phyloP scores from a whole-genome alignment of 345 rosid species.

The Acer yangbiense region DNA sequence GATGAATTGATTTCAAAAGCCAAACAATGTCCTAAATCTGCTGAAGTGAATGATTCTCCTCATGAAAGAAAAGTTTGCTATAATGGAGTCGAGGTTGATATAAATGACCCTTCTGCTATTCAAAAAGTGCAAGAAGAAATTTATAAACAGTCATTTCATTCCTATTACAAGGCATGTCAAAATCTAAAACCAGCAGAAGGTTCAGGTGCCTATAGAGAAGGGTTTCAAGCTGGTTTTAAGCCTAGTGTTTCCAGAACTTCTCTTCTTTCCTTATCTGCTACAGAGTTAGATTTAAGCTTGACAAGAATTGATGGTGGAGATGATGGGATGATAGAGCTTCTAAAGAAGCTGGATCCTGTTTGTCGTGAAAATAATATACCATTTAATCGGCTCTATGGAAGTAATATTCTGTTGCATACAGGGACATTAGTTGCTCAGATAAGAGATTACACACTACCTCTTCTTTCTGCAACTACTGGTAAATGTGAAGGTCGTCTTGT shows the following conservation, averaged over 20 bases:
- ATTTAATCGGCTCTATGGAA: constrained; percentile 89
- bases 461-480: constrained; percentile 75
- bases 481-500: constrained; percentile 88
- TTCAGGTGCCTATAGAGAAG: constrained; percentile 79
- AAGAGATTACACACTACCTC: constrained; percentile 85
- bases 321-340: constrained; percentile 78
- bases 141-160: constrained; percentile 66
- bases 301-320: constrained; percentile 84
- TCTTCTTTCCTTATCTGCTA: constrained; percentile 75
- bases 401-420: constrained; percentile 60
- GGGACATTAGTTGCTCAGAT: constrained; percentile 66
- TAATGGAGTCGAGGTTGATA: constrained; percentile 69
- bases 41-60: constrained; percentile 53
- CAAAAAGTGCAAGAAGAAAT: constrained; percentile 70
- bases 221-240: constrained; percentile 93
- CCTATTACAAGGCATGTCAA: constrained; percentile 88
- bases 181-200: constrained; percentile 68
- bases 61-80: constrained; percentile 48
- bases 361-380: constrained; percentile 72
- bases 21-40: constrained; percentile 42
- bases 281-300: constrained; percentile 86
- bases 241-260: constrained; percentile 73
- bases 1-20: constrained; percentile 61
- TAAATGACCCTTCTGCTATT: constrained; percentile 57
- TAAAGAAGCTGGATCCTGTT: constrained; percentile 84